Conservation (phyloP, 163 green algal genomes). For the Chloromonas sp. region DNA sequence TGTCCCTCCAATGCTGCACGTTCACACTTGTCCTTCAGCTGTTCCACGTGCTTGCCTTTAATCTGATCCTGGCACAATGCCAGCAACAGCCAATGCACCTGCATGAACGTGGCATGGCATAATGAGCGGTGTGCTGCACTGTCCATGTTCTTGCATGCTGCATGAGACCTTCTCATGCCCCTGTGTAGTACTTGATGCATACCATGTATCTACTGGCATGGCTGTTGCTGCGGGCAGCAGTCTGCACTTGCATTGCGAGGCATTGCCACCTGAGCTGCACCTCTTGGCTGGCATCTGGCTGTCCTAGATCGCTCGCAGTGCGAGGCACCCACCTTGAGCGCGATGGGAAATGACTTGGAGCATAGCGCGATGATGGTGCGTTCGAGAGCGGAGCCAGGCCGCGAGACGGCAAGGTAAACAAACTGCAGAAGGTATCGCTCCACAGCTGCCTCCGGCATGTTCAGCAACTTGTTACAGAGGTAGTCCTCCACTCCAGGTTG, state of each 20-base stretch:
- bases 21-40: conserved; percentile 68
- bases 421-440: conserved; percentile 88
- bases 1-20: conserved; percentile 70
- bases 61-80: conserved; percentile 84
- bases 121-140: too few relatives aligned
- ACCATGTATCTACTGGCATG: too few relatives aligned
- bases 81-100: conserved; percentile 90
- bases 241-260: too few relatives aligned
- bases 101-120: conserved; percentile 10
- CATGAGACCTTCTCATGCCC: background rate
- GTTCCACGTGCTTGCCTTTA: conserved; percentile 55
- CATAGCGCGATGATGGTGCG: conserved; percentile 76
- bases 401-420: conserved; percentile 70
- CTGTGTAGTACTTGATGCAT: too few relatives aligned
- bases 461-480: conserved; percentile 84
- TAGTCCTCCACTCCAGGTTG: conserved; percentile 81
- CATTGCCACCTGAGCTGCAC: too few relatives aligned
- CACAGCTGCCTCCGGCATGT: conserved; percentile 66
- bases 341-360: conserved; percentile 69
- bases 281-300: too few relatives aligned
- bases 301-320: too few relatives aligned
- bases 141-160: too few relatives aligned
- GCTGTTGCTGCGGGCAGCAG: too few relatives aligned
- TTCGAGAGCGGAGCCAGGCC: conserved; percentile 62
- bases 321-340: conserved; percentile 59